Evolutionary conservation across 768 basidiomycete species (phyloP).

Genomic region (Rubroboletus satanas): DNA sequence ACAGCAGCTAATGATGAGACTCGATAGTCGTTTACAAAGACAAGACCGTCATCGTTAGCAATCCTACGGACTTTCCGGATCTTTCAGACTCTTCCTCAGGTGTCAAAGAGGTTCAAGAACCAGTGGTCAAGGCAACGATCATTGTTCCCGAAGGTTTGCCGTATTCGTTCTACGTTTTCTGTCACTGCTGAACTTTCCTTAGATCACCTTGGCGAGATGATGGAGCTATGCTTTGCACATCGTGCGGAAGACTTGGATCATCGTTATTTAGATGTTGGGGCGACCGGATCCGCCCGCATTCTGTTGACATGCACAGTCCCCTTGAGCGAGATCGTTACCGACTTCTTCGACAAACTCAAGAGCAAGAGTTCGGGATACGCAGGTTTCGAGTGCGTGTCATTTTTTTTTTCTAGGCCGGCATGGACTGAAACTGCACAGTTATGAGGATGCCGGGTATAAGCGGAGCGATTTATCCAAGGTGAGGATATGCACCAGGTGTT

Average conservation of each 20-base stretch:
- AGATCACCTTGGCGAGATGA: conserved; percentile 96
- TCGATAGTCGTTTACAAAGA: conserved; percentile 68
- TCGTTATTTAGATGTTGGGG: conserved; percentile 67
- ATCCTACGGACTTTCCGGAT: conserved; percentile 95
- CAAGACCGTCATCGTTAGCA: conserved; percentile 67
- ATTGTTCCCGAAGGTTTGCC: conserved; percentile 84
- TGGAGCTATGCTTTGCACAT: conserved; percentile 86
- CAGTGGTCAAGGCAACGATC: conserved; percentile 89
- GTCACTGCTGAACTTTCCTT: not conserved
- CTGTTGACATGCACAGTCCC: conserved; percentile 85
- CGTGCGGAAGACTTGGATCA: conserved; percentile 83
- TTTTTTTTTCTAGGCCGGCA: not conserved
- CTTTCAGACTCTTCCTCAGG: conserved; percentile 52
- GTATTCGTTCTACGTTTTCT: not conserved
- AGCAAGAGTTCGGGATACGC: conserved; percentile 88
- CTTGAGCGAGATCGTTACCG: conserved; percentile 86
- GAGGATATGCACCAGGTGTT: not conserved
- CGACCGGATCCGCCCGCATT: conserved; percentile 48
- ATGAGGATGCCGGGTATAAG: conserved; percentile 91
- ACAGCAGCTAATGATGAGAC: not conserved
- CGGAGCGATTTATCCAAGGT: conserved; percentile 82
- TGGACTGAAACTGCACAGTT: conserved; percentile 46
- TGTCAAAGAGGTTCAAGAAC: conserved; percentile 82
- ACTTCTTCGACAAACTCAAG: conserved; percentile 95
- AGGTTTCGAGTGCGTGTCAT: conserved; percentile 73